These are phyloP conservation scores for Plasmodium gonderi DNA, from an alignment of 169 alveolate species.

Conservation along the genomic window DNA sequence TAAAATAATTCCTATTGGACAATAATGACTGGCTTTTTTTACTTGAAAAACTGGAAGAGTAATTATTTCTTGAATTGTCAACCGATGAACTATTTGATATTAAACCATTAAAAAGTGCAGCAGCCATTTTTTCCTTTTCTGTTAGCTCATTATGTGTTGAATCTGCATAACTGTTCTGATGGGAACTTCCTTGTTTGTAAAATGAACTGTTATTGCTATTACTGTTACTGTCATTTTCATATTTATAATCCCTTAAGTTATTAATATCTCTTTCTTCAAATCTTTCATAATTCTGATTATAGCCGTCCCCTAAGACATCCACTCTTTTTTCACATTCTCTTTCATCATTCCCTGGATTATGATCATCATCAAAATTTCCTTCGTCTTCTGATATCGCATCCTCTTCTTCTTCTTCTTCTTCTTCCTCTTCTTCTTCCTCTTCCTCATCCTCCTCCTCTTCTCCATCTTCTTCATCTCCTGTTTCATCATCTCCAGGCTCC, in stretches of 20 bases:
- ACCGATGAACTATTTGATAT: slow-evolving; percentile 30
- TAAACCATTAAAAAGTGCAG: slow-evolving; percentile 75
- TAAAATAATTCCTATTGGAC: slow-evolving; percentile 52
- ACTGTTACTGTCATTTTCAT: neutral
- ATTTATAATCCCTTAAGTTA: slow-evolving; percentile 6
- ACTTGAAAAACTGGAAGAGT: slow-evolving; percentile 20
- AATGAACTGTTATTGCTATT: neutral
- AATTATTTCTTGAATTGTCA: slow-evolving; percentile 27
- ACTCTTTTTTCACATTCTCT: slow-evolving; percentile 43
- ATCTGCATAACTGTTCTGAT: neutral
- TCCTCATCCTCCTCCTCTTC: slow-evolving; percentile 15
- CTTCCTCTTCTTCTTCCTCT: slow-evolving; percentile 36
- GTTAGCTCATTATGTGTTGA: slow-evolving; percentile 6
- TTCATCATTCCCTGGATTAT: neutral
- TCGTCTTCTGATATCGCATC: slow-evolving; percentile 11
- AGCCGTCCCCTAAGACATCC: slow-evolving; percentile 7
- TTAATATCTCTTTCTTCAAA: slow-evolving; percentile 15
- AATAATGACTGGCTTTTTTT: slow-evolving; percentile 26
- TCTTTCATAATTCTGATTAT: slow-evolving; percentile 46
- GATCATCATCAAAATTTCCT: neutral
- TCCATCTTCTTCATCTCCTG: neutral
- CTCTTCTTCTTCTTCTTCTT: slow-evolving; percentile 12
- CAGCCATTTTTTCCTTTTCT: slow-evolving; percentile 77
- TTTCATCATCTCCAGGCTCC: no score
- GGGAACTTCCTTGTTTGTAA: slow-evolving; percentile 2